A percentile compares a stretch with the other conserved stretches of the same genome.
Conservation (phyloP, 1,284 basidiomycete genomes). For the Pyrrhoderma noxium region DNA sequence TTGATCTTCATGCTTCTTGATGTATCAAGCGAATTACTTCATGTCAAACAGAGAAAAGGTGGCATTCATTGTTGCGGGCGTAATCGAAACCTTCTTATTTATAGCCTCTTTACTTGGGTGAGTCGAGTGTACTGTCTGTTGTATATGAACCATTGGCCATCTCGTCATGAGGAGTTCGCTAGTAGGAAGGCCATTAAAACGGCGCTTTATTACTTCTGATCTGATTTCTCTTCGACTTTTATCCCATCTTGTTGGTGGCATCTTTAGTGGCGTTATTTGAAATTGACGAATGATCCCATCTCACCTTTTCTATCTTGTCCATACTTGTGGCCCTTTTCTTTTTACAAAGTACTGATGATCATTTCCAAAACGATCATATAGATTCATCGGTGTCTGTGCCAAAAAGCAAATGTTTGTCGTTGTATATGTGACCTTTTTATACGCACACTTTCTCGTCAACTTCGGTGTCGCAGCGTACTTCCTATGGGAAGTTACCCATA, state of each 20-base stretch:
- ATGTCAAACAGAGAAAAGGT: constrained; percentile 34
- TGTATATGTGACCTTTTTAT: constrained; percentile 49
- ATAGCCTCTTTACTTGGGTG: constrained; percentile 49
- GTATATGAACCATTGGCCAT: constrained; percentile 5
- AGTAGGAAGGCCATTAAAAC: too few relatives aligned
- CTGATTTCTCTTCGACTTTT: too few relatives aligned
- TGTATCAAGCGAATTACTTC: constrained; percentile 29
- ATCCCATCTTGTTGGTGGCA: background rate
- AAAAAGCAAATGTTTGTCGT: constrained; percentile 53
- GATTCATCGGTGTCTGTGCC: constrained; percentile 51
- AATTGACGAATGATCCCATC: background rate
- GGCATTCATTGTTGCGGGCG: constrained; percentile 40
- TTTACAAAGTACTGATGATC: too few relatives aligned
- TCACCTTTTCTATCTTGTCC: background rate
- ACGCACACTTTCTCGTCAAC: constrained; percentile 51
- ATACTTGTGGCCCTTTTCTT: background rate
- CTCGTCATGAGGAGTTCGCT: background rate
- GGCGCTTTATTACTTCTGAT: too few relatives aligned
- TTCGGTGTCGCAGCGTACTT: constrained; percentile 46
- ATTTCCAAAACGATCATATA: constrained; percentile 20
- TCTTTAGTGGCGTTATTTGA: background rate
- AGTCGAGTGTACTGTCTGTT: constrained; percentile 18
- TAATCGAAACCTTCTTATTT: constrained; percentile 46
- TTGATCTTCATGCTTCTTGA: background rate
- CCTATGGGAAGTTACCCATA: constrained; percentile 40